Evolutionary conservation across 73 alveolate species (phyloP), one percentile per base, ranked within the genome.

Genomic region (Paramecium sexaurelia): DNA sequence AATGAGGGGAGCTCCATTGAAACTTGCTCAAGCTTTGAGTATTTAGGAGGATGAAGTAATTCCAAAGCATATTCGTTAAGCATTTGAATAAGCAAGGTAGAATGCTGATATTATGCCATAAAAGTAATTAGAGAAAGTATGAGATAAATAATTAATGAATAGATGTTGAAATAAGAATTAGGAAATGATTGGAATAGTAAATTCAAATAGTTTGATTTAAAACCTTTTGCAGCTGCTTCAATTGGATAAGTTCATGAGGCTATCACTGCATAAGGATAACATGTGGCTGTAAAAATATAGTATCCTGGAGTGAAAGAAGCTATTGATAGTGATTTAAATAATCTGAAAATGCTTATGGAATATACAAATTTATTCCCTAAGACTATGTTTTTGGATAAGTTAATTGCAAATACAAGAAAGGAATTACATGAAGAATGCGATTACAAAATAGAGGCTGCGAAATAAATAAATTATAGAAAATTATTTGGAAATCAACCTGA

Each of bases 1-100:
- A 87, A 96, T 96, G 98, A 94, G 98, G 92, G 98, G 98, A 1
- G 98, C 97, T 19, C 96, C 96, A 6, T 67, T 96, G 73, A 96
- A 96, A 92, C 61, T 96, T 20, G 98, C 97, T 17, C 89, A 96
- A 85, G 95, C 96, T 5, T 87, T 96, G 17, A 92, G 97, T 91
- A 96, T 95, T 29, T 71, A 87, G 73, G 98, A 96, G 57, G 97
- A 96, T 19, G 41, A 75, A 75, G 95, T 94, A 2, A 92, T 96
- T 2, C 98, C 98, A 19, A 93, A 93, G 6, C 93, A 91, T 5
- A 93, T 96, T 55, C 75, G 96, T 61, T 92, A 92, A 55, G 98
- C 98, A 1, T 92, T 96, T 84, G 97, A 94, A 68, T 92, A 89
- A 47, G 98, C 98, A 10, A 92, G 98, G 47, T 15, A 91, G 73